A percentile compares a stretch with the other conserved stretches of the same genome.
phyloP scores from a whole-genome alignment of 2,329 filamentous ascomycete species.

The Stenocarpella maydis region DNA sequence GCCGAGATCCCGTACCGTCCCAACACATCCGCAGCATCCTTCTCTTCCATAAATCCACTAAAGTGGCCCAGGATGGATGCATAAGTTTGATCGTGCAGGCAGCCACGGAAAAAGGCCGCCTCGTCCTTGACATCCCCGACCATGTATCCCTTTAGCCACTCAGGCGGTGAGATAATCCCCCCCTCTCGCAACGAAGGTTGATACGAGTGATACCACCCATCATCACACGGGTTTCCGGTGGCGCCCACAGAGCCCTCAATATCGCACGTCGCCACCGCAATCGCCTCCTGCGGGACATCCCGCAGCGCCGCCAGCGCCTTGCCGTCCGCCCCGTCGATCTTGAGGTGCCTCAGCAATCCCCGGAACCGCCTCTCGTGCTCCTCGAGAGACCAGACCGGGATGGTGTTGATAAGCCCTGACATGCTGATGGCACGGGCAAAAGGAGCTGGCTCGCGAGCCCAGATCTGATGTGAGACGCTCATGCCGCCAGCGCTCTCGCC shows the following conservation, averaged over 20 bases:
- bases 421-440: constrained; percentile 13
- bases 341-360: constrained; percentile 2
- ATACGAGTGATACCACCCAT: constrained; percentile 5
- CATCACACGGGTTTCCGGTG: neutral
- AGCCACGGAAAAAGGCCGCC: constrained; percentile 5
- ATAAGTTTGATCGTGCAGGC: neutral
- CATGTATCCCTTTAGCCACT: neutral
- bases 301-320: neutral
- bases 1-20: neutral
- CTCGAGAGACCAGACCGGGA: constrained; percentile 9
- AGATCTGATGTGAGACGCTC: constrained; percentile 51
- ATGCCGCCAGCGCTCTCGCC: constrained; percentile 68
- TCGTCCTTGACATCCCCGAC: neutral
- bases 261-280: constrained; percentile 4
- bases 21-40: neutral
- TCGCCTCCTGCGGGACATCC: neutral
- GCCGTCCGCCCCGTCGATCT: neutral
- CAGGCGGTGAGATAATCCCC: neutral
- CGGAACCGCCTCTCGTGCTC: constrained; percentile 16
- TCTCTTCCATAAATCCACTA: neutral
- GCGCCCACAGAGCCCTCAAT: constrained; percentile 4
- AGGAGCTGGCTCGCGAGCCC: neutral
- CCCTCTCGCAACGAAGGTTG: neutral
- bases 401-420: neutral
- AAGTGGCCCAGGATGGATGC: neutral